Evolutionary conservation across 2,329 filamentous ascomycete genomes (phyloP), one percentile per base, ranked within the genome.

Genomic region (Penicillium janthinellum): DNA sequence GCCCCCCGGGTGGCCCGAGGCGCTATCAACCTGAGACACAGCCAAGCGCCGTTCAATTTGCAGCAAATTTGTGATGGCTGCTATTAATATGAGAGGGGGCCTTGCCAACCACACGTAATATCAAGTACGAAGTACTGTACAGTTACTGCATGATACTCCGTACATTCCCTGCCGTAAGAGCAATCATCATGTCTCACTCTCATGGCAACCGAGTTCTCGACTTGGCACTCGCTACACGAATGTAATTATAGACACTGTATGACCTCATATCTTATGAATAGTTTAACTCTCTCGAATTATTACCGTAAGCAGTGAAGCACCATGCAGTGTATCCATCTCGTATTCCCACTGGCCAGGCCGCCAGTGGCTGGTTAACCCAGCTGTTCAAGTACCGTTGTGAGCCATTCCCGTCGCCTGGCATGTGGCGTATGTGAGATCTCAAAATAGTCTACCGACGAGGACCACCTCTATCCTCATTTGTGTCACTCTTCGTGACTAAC

Each of bases 21-120:
- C 37, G 44, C 54, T 41, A 64, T 67, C 38, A 66, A 67, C 44
- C 59, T 66, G 65, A 66, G 65, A 67, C 65, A 67, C 1, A 39
- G 54, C 57, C 56, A 58, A 62, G 59, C 58, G 56, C 60, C 53
- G 20, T 38, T 38, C 45, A 49, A 37, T 49, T 48, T 38, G 34
- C 41, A 34, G 17, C 20, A 39, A 28, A n/a, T 15, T 28, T 28
- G 45, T 22, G 17, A 45, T 50, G 25, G 22, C 4, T 54, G 38
- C 56, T 54, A 58, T 58, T 50, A 50, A 48, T 58, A 58, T 53
- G n/a, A 31, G 28, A 31, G 28, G 8, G 28, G 6, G 2, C 17
- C 37, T 20, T 28, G 48, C 47, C 38, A 42, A 31, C 22, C 44
- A n/a, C 12, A 47, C 39, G 28, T 31, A 31, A 31, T 31, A 31